Base-by-base conservation (phyloP, 2,329 filamentous ascomycete genomes). In the Calonectria henricotiae region DNA sequence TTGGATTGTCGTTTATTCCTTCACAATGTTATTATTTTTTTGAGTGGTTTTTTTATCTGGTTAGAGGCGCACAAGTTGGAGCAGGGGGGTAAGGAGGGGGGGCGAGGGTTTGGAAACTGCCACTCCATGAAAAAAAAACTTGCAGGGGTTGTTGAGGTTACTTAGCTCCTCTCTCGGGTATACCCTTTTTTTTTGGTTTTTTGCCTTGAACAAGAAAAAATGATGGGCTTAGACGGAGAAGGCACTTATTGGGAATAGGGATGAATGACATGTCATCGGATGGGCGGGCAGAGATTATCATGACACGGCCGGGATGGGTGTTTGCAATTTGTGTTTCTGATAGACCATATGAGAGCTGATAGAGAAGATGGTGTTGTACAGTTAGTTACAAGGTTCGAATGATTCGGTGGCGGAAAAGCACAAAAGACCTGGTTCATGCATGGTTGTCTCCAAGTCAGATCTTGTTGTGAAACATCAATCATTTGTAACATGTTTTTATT, bases 311-410 rank as follows among this genome's bases (percentile, higher is more conserved):
- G 25, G 46, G 39, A 55, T 23, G 39, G 49, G 49, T 55, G 41
- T 70, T 69, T 69, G 51, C 58, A 58, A 67, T 69, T 63, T 67
- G 51, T 58, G 62, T 58, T 69, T 67, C 58, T 71, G 70, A 71
- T 70, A 71, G 70, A 71, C 49, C 51, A 61, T 51, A 54, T 69
- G 62, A 66, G 58, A 76, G 73, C 49, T 67, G 68, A 62, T 65
- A 69, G 65, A 71, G 58, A 46, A 71, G 61, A 67, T 37, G 43
- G 58, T 46, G 64, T 65, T 76, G 75, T 77, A 76, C 70, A 77
- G 69, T 70, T 77, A 77, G 71, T 70, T 77, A 77, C 55, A 66
- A 41, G 20, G 63, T 61, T 46, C 60, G 55, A 65, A 23, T 46
- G 46, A 63, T 70, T 51, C 55, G 51, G 67, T 39, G 35, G 64